These are phyloP conservation scores for Keqinozyma sinolaborantium DNA, from an alignment of 1,139 yeast species.

Conservation along the genomic window DNA sequence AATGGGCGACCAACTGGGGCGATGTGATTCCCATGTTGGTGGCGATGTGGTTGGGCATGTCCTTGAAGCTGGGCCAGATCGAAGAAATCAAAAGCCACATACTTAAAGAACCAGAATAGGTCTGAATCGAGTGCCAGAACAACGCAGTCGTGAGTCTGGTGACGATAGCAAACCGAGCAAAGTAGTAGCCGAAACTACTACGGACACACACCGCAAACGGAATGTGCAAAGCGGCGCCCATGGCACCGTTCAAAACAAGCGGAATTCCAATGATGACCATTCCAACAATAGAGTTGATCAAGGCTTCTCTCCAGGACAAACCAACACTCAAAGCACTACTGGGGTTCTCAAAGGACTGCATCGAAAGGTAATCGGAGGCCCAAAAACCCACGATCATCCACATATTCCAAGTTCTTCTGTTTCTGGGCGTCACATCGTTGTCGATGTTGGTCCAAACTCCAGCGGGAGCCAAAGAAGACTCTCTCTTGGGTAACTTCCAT, in stretches of 20 bases:
- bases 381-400: conserved; percentile 13
- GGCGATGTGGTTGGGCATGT: conserved; percentile 24
- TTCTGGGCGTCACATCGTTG: conserved; percentile 10
- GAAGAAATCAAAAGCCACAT: conserved; percentile 30
- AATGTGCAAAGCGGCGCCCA: conserved; percentile 31
- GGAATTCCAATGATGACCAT: conserved; percentile 27
- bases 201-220: conserved; percentile 32
- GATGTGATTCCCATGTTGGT: conserved; percentile 8
- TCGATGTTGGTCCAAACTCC: conserved; percentile 14
- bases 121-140: conserved; percentile 33
- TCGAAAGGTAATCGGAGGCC: conserved; percentile 12
- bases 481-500: conserved; percentile 11
- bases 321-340: conserved; percentile 15
- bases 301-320: conserved; percentile 28
- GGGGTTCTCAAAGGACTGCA: conserved; percentile 11
- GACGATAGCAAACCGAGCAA: conserved; percentile 26
- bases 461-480: conserved; percentile 12
- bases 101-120: conserved; percentile 26
- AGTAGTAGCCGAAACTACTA: conserved; percentile 27
- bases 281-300: conserved; percentile 24
- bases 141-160: conserved; percentile 29
- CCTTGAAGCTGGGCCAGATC: conserved; percentile 22
- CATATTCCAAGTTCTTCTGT: conserved; percentile 12
- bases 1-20: conserved; percentile 9
- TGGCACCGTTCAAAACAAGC: conserved; percentile 27